phyloP scores from a whole-genome alignment of 805 yeast genomes.

The Candida silvatica region DNA sequence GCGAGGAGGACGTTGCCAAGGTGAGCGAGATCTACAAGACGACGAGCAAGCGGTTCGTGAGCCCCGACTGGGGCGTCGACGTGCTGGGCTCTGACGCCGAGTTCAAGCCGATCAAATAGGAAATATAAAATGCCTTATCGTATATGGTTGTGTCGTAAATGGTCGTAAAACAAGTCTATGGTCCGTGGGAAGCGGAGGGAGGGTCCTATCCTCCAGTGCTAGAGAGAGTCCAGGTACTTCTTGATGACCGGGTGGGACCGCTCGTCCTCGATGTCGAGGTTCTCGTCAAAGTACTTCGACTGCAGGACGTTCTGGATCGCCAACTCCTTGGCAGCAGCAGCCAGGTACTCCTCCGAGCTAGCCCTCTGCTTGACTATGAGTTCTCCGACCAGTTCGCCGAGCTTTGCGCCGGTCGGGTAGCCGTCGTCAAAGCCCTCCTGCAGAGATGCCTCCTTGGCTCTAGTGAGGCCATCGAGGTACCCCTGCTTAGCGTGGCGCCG shows the following conservation, averaged over 20 bases:
- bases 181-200: too few species aligned
- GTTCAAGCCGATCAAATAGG: background rate
- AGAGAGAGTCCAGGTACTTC: too few species aligned
- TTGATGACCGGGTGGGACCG: slow-evolving; percentile 21
- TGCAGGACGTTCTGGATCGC: slow-evolving; percentile 50
- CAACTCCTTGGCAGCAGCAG: slow-evolving; percentile 42
- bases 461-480: slow-evolving; percentile 69
- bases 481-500: slow-evolving; percentile 73
- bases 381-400: slow-evolving; percentile 62
- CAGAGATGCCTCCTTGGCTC: slow-evolving; percentile 56
- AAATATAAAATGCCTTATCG: too few species aligned
- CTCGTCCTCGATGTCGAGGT: slow-evolving; percentile 28
- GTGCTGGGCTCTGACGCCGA: slow-evolving; percentile 20
- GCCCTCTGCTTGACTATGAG: too few species aligned
- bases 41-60: slow-evolving; percentile 27
- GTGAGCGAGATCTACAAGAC: slow-evolving; percentile 21
- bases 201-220: too few species aligned
- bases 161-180: too few species aligned
- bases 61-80: slow-evolving; percentile 29
- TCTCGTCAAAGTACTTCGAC: slow-evolving; percentile 42
- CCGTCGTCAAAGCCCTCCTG: slow-evolving; percentile 81
- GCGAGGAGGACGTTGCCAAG: slow-evolving; percentile 27
- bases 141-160: too few species aligned
- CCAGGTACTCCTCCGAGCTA: slow-evolving; percentile 10
- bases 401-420: slow-evolving; percentile 61